Conservation (phyloP, 208 protist genomes). For the Leishmania braziliensis region DNA sequence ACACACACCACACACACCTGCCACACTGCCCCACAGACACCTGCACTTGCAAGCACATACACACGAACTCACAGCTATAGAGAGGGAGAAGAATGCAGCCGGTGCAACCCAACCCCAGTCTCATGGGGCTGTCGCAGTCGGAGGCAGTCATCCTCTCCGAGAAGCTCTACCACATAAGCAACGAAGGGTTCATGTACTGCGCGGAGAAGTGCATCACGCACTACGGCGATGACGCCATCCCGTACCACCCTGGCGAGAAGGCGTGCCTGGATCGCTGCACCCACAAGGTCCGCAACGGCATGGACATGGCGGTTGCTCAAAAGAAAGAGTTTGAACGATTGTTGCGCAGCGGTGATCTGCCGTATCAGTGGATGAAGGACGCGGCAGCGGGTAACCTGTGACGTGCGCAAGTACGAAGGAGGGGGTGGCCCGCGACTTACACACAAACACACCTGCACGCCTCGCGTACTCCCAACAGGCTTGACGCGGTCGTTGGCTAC, state of each 20-base stretch:
- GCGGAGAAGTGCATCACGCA: slow-evolving; percentile 65
- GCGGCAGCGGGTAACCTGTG: slow-evolving; percentile 43
- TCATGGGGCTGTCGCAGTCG: slow-evolving; percentile 56
- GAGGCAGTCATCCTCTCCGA: slow-evolving; percentile 74
- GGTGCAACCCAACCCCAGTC: slow-evolving; percentile 47
- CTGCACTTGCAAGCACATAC: not conserved
- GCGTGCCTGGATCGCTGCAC: slow-evolving; percentile 77
- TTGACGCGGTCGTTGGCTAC: not conserved
- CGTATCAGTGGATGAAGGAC: slow-evolving; percentile 85
- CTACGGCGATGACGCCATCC: slow-evolving; percentile 80
- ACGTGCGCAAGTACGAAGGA: not conserved
- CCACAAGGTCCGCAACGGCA: slow-evolving; percentile 62
- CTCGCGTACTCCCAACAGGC: not conserved
- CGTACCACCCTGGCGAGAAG: slow-evolving; percentile 81
- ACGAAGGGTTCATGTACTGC: slow-evolving; percentile 75
- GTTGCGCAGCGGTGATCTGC: slow-evolving; percentile 64
- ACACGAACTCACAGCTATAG: not conserved
- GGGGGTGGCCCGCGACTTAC: not conserved
- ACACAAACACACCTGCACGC: not conserved
- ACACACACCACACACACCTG: not conserved
- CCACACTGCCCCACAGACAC: not conserved
- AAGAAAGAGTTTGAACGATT: slow-evolving; percentile 74
- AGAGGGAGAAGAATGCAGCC: slow-evolving; percentile 52
- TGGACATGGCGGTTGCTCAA: slow-evolving; percentile 58
- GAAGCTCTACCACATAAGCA: slow-evolving; percentile 52